These are phyloP conservation scores for Amanita thiersii DNA, from an alignment of 768 basidiomycete genomes.

Conservation along the genomic window DNA sequence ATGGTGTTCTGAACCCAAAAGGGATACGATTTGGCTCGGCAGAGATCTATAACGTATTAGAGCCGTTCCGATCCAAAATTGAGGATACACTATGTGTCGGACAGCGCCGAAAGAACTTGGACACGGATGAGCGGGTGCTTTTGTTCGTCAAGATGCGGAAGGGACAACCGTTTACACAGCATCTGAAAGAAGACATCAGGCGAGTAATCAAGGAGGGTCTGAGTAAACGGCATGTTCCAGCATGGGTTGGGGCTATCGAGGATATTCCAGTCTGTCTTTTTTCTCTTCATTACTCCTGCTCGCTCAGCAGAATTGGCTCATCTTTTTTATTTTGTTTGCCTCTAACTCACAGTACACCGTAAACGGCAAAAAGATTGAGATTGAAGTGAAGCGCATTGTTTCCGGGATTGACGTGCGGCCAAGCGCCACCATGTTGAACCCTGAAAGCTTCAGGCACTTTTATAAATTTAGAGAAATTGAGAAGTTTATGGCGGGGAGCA, in stretches of 20 bases:
- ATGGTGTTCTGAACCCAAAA: slow-evolving; percentile 70
- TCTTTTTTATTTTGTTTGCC: background rate
- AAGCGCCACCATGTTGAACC: slow-evolving; percentile 22
- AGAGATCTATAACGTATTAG: slow-evolving; percentile 72
- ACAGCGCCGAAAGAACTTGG: slow-evolving; percentile 45
- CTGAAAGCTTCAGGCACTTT: slow-evolving; percentile 22
- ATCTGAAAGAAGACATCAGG: slow-evolving; percentile 42
- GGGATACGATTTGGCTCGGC: slow-evolving; percentile 78
- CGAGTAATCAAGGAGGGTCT: slow-evolving; percentile 47
- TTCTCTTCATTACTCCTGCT: background rate
- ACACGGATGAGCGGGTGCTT: slow-evolving; percentile 67
- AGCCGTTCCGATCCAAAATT: slow-evolving; percentile 38
- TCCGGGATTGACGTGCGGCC: slow-evolving; percentile 15
- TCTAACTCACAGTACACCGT: slow-evolving; percentile 65
- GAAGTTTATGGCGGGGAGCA: too few species aligned
- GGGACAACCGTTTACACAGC: slow-evolving; percentile 33
- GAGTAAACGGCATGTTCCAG: slow-evolving; percentile 71
- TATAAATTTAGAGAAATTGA: slow-evolving; percentile 44
- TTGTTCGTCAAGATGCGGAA: slow-evolving; percentile 61
- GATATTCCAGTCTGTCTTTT: slow-evolving; percentile 67
- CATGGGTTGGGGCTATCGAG: slow-evolving; percentile 51
- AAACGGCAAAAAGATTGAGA: slow-evolving; percentile 74
- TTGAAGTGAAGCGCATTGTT: slow-evolving; percentile 26
- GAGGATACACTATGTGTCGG: slow-evolving; percentile 74
- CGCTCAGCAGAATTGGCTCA: background rate